These are phyloP conservation scores for Besnoitia besnoiti DNA, from an alignment of 169 alveolate genomes.

Conservation along the genomic window DNA sequence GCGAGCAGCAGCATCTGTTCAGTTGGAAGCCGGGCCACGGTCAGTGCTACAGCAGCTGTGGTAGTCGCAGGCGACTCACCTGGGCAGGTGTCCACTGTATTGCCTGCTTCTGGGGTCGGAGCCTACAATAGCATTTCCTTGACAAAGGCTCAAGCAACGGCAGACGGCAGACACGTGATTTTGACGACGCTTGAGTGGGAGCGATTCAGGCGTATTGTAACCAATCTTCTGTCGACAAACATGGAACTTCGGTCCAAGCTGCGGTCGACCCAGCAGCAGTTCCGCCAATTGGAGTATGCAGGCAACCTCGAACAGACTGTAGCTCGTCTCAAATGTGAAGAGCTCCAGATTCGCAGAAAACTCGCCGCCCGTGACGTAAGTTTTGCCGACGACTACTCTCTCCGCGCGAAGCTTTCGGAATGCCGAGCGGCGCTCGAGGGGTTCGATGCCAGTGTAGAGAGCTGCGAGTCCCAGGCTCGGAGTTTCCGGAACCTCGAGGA, in stretches of 20 bases:
- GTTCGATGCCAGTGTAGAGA: not conserved
- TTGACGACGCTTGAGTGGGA: constrained; percentile 30
- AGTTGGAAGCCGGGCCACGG: not conserved
- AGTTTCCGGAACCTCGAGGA: not conserved
- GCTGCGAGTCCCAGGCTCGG: not conserved
- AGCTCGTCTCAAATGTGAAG: constrained; percentile 18
- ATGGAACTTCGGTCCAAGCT: constrained; percentile 2
- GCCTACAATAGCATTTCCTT: constrained; percentile 23
- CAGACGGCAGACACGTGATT: not conserved
- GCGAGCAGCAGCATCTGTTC: not conserved
- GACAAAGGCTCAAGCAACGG: not conserved
- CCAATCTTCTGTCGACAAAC: constrained; percentile 5
- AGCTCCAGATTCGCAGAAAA: not conserved
- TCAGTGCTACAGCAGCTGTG: not conserved
- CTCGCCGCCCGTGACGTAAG: not conserved
- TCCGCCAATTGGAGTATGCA: not conserved
- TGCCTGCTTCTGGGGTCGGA: constrained; percentile 10
- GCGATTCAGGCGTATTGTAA: constrained; percentile 26
- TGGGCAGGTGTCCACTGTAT: not conserved
- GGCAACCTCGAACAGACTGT: constrained; percentile 21
- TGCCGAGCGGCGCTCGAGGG: not conserved
- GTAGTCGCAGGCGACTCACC: not conserved
- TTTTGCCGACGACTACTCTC: not conserved
- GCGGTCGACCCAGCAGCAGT: constrained; percentile 9
- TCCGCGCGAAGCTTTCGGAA: not conserved